Percentiles rank a stretch among this genome's conserved stretches.
Conservation (phyloP, 345 rosid species). For the Clarkia xantiana region DNA sequence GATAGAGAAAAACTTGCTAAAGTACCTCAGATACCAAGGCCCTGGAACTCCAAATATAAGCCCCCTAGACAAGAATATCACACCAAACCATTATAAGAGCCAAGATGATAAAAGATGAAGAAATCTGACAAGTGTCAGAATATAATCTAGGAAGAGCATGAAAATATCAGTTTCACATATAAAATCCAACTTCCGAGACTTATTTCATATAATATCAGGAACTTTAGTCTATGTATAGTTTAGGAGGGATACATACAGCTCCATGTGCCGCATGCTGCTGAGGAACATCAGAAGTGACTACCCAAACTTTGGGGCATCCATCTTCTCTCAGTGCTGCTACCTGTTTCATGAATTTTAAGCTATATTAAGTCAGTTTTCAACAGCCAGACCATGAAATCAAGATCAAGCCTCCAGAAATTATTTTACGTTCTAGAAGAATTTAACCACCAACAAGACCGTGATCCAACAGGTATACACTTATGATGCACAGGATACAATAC, state of each 20-base stretch:
- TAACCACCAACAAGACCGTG: too few species aligned
- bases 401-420: too few species aligned
- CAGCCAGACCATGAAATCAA: too few species aligned
- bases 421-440: too few species aligned
- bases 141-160: neutral
- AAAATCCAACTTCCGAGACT: too few species aligned
- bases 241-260: slow-evolving; percentile 39
- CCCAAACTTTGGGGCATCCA: slow-evolving; percentile 95
- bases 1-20: neutral
- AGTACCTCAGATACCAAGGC: slow-evolving; percentile 79
- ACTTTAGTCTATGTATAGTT: neutral
- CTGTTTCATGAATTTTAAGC: slow-evolving; percentile 19
- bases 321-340: slow-evolving; percentile 73
- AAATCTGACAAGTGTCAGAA: neutral
- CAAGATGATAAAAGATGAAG: neutral
- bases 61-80: slow-evolving; percentile 51
- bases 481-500: too few species aligned
- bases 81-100: slow-evolving; percentile 10
- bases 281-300: slow-evolving; percentile 70
- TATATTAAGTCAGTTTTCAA: too few species aligned
- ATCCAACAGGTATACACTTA: too few species aligned
- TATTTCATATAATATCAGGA: too few species aligned
- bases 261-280: slow-evolving; percentile 87
- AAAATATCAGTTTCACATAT: too few species aligned
- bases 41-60: slow-evolving; percentile 87